Percentiles rank a stretch among this genome's conserved stretches.
Evolutionary conservation across 148 eudicot species (phyloP).

Genomic region (Camellia granthamiana): DNA sequence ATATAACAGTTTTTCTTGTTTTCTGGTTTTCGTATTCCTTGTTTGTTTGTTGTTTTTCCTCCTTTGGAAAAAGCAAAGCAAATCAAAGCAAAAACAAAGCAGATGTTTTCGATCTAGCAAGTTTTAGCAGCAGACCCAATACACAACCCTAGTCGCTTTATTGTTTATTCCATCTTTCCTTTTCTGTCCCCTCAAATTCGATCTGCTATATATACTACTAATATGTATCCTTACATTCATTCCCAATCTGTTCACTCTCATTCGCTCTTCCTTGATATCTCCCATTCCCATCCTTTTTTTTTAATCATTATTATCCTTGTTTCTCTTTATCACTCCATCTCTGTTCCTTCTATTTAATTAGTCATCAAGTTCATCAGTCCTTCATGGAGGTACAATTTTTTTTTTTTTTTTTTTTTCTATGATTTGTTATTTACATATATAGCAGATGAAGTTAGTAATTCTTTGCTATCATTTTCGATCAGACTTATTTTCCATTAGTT

Average conservation of each 20-base stretch:
- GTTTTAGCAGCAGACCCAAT: slow-evolving; percentile 15
- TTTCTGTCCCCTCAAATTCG: not conserved
- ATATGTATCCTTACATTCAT: not conserved
- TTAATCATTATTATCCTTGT: no score
- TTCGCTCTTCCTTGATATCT: not conserved
- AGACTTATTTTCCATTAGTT: not conserved
- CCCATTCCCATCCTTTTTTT: no score
- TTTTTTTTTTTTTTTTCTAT: not conserved
- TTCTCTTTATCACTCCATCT: no score
- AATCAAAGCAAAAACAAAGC: slow-evolving; percentile 7
- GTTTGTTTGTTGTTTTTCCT: not conserved
- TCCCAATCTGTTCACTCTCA: not conserved
- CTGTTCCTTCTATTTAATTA: not conserved
- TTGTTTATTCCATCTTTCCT: not conserved
- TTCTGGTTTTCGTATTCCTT: not conserved
- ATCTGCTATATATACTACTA: not conserved
- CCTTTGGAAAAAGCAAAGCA: slow-evolving; percentile 22
- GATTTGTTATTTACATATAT: not conserved
- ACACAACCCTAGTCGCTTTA: not conserved
- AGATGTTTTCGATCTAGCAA: not conserved
- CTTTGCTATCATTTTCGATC: not conserved
- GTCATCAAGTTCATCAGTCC: not conserved
- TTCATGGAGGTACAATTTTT: slow-evolving; percentile 12
- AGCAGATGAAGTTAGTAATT: not conserved
- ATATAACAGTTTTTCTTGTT: not conserved